Base-by-base conservation (phyloP, 345 rosid species). In the Eucalyptus sp. region DNA sequence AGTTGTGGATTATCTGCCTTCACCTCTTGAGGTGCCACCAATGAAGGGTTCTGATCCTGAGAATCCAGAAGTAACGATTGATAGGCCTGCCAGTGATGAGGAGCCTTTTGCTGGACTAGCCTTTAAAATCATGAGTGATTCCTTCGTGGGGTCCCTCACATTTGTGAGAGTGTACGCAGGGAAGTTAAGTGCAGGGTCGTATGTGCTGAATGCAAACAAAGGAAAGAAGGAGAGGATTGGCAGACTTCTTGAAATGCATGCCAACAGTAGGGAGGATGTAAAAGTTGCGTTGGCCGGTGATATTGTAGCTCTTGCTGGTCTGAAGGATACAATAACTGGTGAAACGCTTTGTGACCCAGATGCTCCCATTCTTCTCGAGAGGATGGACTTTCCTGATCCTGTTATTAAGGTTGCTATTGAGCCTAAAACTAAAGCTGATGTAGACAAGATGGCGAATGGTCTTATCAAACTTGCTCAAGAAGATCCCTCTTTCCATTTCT, bases 381-480 rank as follows among this genome's bases (percentile, higher is more conserved):
- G 98, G 79, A 97, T 97, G 99, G 99, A 96, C 92, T 98, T 98
- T 94, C 99, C 99, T 31, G 98, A 98, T 93, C 99, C 98, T 44
- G 99, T 98, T 87, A 98, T 98, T 87, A 98, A 98, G 94, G 97
- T 98, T 68, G 99, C 99, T 13, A 98, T 98, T 87, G 99, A 98
- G 91, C 99, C 99, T 44, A 96, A 96, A 93, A 96, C 99, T 31
- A 98, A 98, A 95, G 99, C 99, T 16, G 98, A 98, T 87, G 89
- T 96, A 18, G 99, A 97, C 91, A 98, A 96, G 92, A 96, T 98
- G 99, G 98, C 95, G 1, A 90, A 86, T 12, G 99, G 98, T 76
- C 90, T 98, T 93, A 90, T 96, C 95, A 98, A 98, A 92, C 99
- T 98, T 49, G 97, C 99, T 71, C 98, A 98, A 89, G 99, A 98